Evolutionary conservation across 2,329 filamentous ascomycete genomes (phyloP).

Genomic region (Ilyonectria destructans): DNA sequence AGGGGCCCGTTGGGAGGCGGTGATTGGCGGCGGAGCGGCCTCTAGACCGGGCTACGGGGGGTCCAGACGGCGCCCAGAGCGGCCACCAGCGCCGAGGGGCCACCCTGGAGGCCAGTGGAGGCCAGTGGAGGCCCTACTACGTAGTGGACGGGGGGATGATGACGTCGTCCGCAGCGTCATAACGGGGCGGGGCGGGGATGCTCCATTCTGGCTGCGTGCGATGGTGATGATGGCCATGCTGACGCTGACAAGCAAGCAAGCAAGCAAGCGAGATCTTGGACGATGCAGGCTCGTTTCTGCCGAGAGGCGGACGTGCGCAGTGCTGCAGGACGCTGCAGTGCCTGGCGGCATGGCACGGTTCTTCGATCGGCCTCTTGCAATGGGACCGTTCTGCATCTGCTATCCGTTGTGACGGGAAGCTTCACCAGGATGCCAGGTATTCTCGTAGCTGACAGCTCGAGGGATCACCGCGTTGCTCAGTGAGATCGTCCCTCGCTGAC

Average conservation of each 20-base stretch:
- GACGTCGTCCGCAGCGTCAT: slow-evolving; percentile 52
- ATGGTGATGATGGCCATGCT: slow-evolving; percentile 6
- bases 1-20: background rate
- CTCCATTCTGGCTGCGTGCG: background rate
- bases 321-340: background rate
- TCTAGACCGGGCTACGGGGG: slow-evolving; percentile 17
- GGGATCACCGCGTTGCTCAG: slow-evolving; percentile 16
- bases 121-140: too few species aligned
- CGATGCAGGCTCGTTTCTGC: slow-evolving; percentile 9
- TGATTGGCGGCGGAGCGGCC: slow-evolving; percentile 23
- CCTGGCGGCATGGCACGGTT: background rate
- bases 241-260: slow-evolving; percentile 4
- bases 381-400: background rate
- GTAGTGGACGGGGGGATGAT: slow-evolving; percentile 31
- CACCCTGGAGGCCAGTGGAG: slow-evolving; percentile 8
- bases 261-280: slow-evolving; percentile 10
- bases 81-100: slow-evolving; percentile 26
- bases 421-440: background rate
- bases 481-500: slow-evolving; percentile 11
- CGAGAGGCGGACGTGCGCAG: background rate
- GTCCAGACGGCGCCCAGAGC: slow-evolving; percentile 24
- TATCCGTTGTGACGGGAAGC: background rate
- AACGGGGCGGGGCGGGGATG: slow-evolving; percentile 43
- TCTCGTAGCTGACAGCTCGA: background rate
- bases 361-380: background rate